phyloP scores from a whole-genome alignment of 768 basidiomycete species.

The Trametes gibbosa region DNA sequence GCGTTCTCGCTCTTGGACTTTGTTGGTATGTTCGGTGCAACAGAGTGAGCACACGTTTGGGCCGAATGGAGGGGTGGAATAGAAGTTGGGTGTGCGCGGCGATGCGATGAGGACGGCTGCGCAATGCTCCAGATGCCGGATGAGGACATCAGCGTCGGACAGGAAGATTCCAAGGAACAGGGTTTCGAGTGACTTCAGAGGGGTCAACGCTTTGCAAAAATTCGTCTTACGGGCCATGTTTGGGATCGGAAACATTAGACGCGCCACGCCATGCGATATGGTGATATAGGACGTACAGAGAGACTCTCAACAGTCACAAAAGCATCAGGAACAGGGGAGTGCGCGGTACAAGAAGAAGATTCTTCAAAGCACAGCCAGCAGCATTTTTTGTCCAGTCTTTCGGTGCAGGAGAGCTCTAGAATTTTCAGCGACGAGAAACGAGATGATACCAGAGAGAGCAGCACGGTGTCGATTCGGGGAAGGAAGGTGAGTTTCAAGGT shows the following conservation, averaged over 20 bases:
- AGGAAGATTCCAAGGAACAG: conserved; percentile 65
- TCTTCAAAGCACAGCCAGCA: conserved; percentile 69
- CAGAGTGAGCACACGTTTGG: conserved; percentile 40
- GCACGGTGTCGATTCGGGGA: conserved; percentile 51
- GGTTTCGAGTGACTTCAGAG: conserved; percentile 45
- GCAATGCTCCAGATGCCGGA: conserved; percentile 38
- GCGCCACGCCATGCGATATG: not conserved
- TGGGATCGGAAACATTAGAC: not conserved
- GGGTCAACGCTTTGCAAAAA: conserved; percentile 43
- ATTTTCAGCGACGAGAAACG: conserved; percentile 44
- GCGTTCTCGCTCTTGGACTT: conserved; percentile 45
- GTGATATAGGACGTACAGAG: conserved; percentile 43
- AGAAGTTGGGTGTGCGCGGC: not conserved
- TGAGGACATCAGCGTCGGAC: conserved; percentile 50
- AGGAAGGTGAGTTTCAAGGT: conserved; percentile 50
- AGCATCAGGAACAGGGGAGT: conserved; percentile 62
- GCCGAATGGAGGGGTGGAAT: conserved; percentile 11
- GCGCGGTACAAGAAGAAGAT: conserved; percentile 47
- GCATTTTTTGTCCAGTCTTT: conserved; percentile 54
- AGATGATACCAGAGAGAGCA: conserved; percentile 47
- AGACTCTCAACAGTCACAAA: conserved; percentile 43
- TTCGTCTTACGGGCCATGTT: conserved; percentile 32
- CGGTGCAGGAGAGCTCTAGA: conserved; percentile 58
- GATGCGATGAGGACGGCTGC: not conserved
- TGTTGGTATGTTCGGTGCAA: conserved; percentile 23